Conservation (phyloP, 139 green algal genomes). For the Chlorella vulgaris region DNA sequence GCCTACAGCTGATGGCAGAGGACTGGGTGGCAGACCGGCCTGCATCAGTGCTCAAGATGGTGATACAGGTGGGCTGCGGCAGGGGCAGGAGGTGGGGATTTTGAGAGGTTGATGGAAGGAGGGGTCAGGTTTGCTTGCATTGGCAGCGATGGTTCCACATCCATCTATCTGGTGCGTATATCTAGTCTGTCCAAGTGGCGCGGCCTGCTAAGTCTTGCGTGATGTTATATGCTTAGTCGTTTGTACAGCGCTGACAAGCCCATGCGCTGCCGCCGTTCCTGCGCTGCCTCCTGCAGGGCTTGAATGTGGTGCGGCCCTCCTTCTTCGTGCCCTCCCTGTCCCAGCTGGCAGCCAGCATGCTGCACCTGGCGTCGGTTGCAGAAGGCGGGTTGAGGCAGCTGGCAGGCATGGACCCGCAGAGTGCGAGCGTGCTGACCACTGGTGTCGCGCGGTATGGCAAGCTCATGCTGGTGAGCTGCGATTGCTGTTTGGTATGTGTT, state of each 20-base stretch:
- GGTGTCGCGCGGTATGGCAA: neutral
- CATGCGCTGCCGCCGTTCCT: too few species aligned
- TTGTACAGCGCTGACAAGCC: too few species aligned
- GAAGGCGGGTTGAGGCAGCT: neutral
- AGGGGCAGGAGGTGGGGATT: too few species aligned
- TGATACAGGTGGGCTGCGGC: slow-evolving; percentile 51
- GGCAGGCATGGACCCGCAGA: neutral
- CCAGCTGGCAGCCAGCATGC: slow-evolving; percentile 54
- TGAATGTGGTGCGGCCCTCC: slow-evolving; percentile 39
- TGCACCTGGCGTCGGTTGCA: slow-evolving; percentile 15
- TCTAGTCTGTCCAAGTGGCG: too few species aligned
- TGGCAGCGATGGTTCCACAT: too few species aligned
- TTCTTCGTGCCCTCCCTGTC: slow-evolving; percentile 66
- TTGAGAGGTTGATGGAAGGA: too few species aligned
- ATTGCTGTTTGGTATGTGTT: neutral
- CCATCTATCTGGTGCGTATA: too few species aligned
- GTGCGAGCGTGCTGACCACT: neutral
- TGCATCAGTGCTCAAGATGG: slow-evolving; percentile 58
- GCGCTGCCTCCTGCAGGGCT: neutral
- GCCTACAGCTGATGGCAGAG: slow-evolving; percentile 20
- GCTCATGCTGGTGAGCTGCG: slow-evolving; percentile 18
- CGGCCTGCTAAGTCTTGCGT: too few species aligned
- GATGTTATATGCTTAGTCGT: too few species aligned
- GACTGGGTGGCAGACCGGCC: slow-evolving; percentile 59
- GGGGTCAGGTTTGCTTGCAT: too few species aligned